Conservation (phyloP, 192 early-diverging fungal genomes). For the Gryganskiella cystojenkinii region DNA sequence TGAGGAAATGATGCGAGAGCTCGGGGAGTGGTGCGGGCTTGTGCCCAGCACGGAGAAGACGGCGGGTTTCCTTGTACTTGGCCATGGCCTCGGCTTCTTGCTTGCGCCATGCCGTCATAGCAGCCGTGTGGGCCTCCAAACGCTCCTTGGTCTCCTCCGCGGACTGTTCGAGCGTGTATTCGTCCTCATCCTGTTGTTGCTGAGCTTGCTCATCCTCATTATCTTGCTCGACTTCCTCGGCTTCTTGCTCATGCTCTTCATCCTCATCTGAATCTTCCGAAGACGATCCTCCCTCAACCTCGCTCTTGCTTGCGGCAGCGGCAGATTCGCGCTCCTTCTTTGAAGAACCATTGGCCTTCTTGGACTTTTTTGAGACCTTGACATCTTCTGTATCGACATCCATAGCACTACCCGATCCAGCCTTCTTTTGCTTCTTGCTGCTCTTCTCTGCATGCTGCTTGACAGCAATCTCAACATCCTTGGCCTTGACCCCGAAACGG, state of each 20-base stretch:
- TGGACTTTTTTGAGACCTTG: conserved; percentile 7
- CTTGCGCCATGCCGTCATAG: conserved; percentile 21
- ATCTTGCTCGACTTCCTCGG: conserved; percentile 23
- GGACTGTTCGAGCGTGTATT: conserved; percentile 24
- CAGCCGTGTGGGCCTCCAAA: conserved; percentile 19
- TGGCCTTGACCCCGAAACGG: conserved; percentile 2
- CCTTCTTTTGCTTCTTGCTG: neutral
- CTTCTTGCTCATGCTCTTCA: conserved; percentile 30
- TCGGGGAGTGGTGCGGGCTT: conserved; percentile 34
- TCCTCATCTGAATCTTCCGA: conserved; percentile 46
- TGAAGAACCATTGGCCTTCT: conserved; percentile 4
- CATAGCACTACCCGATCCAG: conserved; percentile 15
- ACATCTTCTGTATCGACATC: conserved; percentile 22
- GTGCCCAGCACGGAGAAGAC: conserved; percentile 20
- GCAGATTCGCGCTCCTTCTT: conserved; percentile 1
- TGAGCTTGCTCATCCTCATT: conserved; percentile 21
- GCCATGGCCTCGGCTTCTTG: conserved; percentile 30
- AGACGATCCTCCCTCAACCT: conserved; percentile 24
- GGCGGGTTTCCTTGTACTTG: conserved; percentile 21
- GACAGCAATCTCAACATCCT: conserved; percentile 19
- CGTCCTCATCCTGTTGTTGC: conserved; percentile 14
- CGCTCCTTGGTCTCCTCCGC: conserved; percentile 16
- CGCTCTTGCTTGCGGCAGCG: conserved; percentile 1
- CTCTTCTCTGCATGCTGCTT: conserved; percentile 2
- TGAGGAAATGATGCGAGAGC: conserved; percentile 54